Percentiles rank a stretch among this genome's conserved stretches.
phyloP scores from a whole-genome alignment of 805 yeast genomes.

The Schizosaccharomyces japonicus region DNA sequence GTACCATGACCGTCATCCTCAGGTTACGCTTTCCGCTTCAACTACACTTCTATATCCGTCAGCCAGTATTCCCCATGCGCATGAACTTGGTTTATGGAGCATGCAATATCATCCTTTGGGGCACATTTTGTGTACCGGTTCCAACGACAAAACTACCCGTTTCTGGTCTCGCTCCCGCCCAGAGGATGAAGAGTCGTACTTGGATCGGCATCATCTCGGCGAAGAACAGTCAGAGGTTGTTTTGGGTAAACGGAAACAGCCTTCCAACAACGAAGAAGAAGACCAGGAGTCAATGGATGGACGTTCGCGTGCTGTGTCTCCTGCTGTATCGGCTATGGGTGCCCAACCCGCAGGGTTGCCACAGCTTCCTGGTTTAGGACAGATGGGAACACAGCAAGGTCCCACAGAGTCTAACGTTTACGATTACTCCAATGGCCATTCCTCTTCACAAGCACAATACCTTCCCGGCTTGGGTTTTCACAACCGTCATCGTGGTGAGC shows the following conservation, averaged over 20 bases:
- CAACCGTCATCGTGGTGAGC: too few species aligned
- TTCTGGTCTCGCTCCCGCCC: conserved; percentile 91
- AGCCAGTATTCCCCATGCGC: conserved; percentile 59
- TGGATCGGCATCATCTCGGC: conserved; percentile 44
- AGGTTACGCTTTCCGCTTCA: conserved; percentile 4
- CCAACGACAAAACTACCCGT: conserved; percentile 75
- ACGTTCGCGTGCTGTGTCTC: too few species aligned
- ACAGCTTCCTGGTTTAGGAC: background rate
- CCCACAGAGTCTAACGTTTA: too few species aligned
- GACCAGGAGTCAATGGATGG: background rate
- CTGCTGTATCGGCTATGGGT: too few species aligned
- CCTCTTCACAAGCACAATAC: too few species aligned
- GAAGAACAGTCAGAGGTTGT: conserved; percentile 3
- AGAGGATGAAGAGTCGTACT: conserved; percentile 58
- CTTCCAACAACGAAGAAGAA: background rate
- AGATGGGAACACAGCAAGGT: too few species aligned
- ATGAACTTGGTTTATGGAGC: conserved; percentile 76
- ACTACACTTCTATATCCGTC: conserved; percentile 15
- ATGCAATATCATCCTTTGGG: conserved; percentile 87
- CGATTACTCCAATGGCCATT: too few species aligned
- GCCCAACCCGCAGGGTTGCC: background rate
- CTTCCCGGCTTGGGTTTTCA: too few species aligned
- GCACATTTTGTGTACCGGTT: conserved; percentile 72
- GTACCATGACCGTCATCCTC: background rate
- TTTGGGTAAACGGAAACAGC: background rate